Conservation (phyloP, 805 yeast genomes). For the Cyberlindnera mississippiensis region DNA sequence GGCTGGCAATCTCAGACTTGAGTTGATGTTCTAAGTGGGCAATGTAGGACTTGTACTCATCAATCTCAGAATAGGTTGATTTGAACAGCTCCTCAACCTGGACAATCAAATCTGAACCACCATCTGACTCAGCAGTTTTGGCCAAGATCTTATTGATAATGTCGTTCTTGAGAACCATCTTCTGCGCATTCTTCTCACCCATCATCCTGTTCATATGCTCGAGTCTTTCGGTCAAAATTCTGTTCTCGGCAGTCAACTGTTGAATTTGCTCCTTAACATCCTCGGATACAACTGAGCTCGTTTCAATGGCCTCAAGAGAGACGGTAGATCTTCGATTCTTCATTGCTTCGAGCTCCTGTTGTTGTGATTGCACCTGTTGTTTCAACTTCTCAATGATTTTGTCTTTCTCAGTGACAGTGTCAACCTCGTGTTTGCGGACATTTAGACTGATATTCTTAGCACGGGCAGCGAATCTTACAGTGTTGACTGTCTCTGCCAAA, state of each 20-base stretch:
- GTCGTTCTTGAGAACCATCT: conserved; percentile 53
- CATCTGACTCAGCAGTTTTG: conserved; percentile 12
- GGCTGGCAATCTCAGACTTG: conserved; percentile 19
- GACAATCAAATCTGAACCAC: conserved; percentile 39
- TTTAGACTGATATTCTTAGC: conserved; percentile 80
- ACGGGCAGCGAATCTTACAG: conserved; percentile 87
- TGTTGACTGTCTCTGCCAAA: conserved; percentile 77
- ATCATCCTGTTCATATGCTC: conserved; percentile 66
- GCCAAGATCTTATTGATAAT: conserved; percentile 57
- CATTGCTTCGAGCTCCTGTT: conserved; percentile 43
- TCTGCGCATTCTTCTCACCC: conserved; percentile 54
- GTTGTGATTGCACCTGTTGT: conserved; percentile 58
- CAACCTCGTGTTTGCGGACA: conserved; percentile 50
- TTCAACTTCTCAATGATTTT: conserved; percentile 53
- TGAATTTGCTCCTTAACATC: conserved; percentile 32
- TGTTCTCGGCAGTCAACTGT: conserved; percentile 58
- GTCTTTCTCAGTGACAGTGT: conserved; percentile 40
- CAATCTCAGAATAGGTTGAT: conserved; percentile 46
- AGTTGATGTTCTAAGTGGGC: conserved; percentile 55
- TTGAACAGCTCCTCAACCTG: conserved; percentile 44
- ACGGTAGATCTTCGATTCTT: conserved; percentile 20
- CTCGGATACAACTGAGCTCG: conserved; percentile 7
- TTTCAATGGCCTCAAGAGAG: conserved; percentile 6
- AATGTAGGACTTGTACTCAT: conserved; percentile 58
- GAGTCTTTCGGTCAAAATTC: conserved; percentile 57